Base-by-base conservation (phyloP, 2,329 filamentous ascomycete species). In the Pseudocercospora vitis region DNA sequence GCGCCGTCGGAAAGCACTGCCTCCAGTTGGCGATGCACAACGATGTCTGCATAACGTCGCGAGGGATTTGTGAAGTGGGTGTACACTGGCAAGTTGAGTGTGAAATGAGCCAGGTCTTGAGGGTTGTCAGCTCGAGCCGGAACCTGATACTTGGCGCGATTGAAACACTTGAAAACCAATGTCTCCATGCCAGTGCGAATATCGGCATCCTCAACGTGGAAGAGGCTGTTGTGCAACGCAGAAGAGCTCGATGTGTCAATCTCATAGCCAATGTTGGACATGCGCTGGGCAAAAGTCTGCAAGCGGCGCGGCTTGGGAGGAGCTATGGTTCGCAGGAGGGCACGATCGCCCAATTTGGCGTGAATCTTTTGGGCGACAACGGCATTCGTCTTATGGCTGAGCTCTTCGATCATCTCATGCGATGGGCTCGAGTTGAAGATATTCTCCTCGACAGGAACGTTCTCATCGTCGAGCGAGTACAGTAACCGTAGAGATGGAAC, bases 161-260 rank as follows among this genome's bases (percentile, higher is more conserved):
- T 87, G 91, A 97, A 96, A 31, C 91, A 86, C 78, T 99, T 99
- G 71, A 96, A 81, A 28, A 97, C 79, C 24, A 97, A 78, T 2
- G 92, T 96, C 79, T 99, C 94, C 89, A 99, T 96, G 59, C 94
- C 94, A 83, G 95, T 96, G 67, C 94, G 88, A 59, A 96, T 79
- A 62, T 95, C 90, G 29, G 83, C 74, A 70, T 99, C 91, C 42
- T 95, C 86, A 35, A 99, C 85, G 73, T 89, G 89, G 82, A 96
- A 97, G 44, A 99, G 78, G 71, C 92, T 96, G 77, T 91, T 95
- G 74, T 97, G 94, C 33, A 99, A 79, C 48, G 87, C 85, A 48
- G 91, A 91, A 67, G 92, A 96, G 79, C 88, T 95, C 37, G 87
- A 85, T 8, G 86, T 85, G 69, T 99, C 92, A 45, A 97, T 87